Base-by-base conservation (phyloP, 2,329 filamentous ascomycete species). In the Hypoxylon sp. region DNA sequence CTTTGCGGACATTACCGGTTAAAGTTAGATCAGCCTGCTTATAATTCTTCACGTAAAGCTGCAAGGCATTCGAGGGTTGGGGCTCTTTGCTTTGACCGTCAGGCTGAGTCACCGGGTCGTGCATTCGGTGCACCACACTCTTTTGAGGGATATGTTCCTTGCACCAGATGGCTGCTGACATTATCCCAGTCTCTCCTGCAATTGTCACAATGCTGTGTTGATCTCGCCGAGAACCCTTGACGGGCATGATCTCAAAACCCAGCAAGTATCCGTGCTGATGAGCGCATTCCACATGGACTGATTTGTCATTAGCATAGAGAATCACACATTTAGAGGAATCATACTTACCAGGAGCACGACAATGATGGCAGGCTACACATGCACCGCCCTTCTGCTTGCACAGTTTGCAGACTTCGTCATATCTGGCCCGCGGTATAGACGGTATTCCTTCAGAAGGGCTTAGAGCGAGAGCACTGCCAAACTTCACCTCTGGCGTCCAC, bases 1-100 rank as follows among this genome's bases (percentile, higher is more conserved):
- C 94, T 78, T 97, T 97, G 56, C 95, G 90, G 20, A 95, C 92
- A 17, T 94, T 97, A 26, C 95, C 95, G 2, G 94, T 97, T 70
- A 97, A 81, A 2, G 91, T 88, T 41, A 94, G 85, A 75, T 99
- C 95, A 7, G 95, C 94, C 78, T 98, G 94, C 78, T 99, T 99
- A 82, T 93, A 97, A 60, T 90, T 93, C 69, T 90, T 90, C 46
- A 91, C 92, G 75, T 91, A 99, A 24, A 97, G 83, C 76, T 97
- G 93, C 51, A 99, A 80, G 8, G 92, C 93, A 70, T 89, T 96
- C 55, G 88, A 79, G n/a, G 88, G 88, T n/a, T 46, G 32, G 8
- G 60, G 43, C 46, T 71, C 66, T 32, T 69, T 71, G 47, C 59
- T 58, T 48, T 71, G 62, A 26, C 60, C 56, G 32, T 74, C 72